These are phyloP conservation scores for Cyclostephanos tholiformis DNA, from an alignment of 108 stramenopile genomes.

Conservation along the genomic window DNA sequence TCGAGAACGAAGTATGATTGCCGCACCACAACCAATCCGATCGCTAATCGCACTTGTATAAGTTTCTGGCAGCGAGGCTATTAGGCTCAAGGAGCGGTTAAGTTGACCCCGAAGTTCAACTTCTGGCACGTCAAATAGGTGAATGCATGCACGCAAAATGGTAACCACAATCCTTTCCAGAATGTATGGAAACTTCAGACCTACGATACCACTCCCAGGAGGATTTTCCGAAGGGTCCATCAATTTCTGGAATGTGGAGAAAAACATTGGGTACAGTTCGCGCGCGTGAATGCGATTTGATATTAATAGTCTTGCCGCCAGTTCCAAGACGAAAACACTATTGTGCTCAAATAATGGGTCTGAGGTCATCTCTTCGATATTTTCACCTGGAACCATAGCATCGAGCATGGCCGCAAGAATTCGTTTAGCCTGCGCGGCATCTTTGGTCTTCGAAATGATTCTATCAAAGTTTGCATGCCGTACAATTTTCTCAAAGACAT, in stretches of 20 bases:
- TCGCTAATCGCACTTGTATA: constrained; percentile 65
- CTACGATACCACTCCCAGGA: constrained; percentile 15
- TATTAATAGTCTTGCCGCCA: constrained; percentile 67
- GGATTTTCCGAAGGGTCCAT: constrained; percentile 15
- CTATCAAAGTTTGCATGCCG: constrained; percentile 64
- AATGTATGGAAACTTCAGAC: constrained; percentile 63
- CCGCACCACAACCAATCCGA: constrained; percentile 78
- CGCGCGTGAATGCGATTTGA: constrained; percentile 63
- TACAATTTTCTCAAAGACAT: constrained; percentile 52
- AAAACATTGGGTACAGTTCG: constrained; percentile 67
- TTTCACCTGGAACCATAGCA: constrained; percentile 50
- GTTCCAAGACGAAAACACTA: constrained; percentile 71
- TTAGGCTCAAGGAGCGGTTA: constrained; percentile 52
- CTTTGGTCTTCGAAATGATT: constrained; percentile 58
- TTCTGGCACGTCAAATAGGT: constrained; percentile 66
- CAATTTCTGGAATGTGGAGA: constrained; percentile 62
- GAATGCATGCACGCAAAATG: constrained; percentile 73
- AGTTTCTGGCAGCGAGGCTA: constrained; percentile 49
- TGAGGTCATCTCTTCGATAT: constrained; percentile 10
- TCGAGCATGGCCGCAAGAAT: constrained; percentile 58
- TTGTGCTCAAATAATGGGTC: constrained; percentile 76
- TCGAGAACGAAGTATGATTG: constrained; percentile 70
- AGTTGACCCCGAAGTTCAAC: constrained; percentile 61
- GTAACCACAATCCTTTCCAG: constrained; percentile 76
- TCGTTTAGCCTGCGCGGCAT: constrained; percentile 52